These are phyloP conservation scores for Candida germanica DNA, from an alignment of 805 yeast genomes.

Conservation along the genomic window DNA sequence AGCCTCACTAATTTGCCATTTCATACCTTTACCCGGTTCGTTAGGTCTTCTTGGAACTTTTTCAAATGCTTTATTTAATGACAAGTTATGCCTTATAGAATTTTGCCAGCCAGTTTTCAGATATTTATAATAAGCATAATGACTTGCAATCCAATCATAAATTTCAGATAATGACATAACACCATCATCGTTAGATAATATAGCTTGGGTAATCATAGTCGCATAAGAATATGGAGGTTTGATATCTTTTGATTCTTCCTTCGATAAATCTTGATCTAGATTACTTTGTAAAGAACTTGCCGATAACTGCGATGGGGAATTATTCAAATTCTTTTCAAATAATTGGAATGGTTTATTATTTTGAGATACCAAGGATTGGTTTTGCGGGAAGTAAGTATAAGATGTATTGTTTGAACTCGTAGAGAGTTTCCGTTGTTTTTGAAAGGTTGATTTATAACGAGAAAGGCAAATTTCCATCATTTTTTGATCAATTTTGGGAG, in stretches of 20 bases:
- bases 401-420: conserved; percentile 8
- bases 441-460: conserved; percentile 24
- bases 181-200: conserved; percentile 82
- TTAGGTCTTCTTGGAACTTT: conserved; percentile 93
- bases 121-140: conserved; percentile 87
- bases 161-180: conserved; percentile 88
- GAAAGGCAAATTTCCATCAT: conserved; percentile 39
- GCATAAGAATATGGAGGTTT: conserved; percentile 98
- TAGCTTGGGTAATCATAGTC: conserved; percentile 97
- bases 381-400: conserved; percentile 17
- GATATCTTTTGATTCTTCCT: conserved; percentile 86
- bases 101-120: conserved; percentile 98
- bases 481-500: conserved; percentile 60
- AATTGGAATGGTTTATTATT: conserved; percentile 50
- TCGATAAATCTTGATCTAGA: conserved; percentile 66
- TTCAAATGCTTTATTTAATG: conserved; percentile 94
- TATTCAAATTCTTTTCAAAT: conserved; percentile 44
- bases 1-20: conserved; percentile 91
- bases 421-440: conserved; percentile 19
- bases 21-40: conserved; percentile 99
- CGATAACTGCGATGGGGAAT: conserved; percentile 36
- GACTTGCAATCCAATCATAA: conserved; percentile 83
- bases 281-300: conserved; percentile 44
- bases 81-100: conserved; percentile 90
- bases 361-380: conserved; percentile 15